A percentile compares a stretch with the other conserved stretches of the same genome.
Evolutionary conservation across 495 filamentous ascomycete genomes (phyloP).

Genomic region (Amphirosellinia nigrospora): DNA sequence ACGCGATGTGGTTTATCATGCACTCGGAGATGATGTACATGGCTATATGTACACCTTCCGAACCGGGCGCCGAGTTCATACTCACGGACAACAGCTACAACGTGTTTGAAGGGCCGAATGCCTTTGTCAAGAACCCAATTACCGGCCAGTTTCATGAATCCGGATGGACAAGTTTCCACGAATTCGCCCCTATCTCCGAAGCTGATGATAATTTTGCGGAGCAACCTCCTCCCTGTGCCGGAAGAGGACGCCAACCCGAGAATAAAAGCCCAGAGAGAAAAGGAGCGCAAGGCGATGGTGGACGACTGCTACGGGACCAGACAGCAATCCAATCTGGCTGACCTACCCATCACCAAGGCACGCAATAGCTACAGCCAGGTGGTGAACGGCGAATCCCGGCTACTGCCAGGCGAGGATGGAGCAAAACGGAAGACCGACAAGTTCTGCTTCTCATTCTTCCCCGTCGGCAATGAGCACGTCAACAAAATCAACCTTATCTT

Average conservation of each 20-base stretch:
- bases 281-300: not conserved
- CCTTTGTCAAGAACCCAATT: slow-evolving; percentile 21
- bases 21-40: slow-evolving; percentile 50
- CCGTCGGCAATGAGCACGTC: slow-evolving; percentile 41
- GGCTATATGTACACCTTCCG: slow-evolving; percentile 51
- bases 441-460: slow-evolving; percentile 52
- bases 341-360: slow-evolving; percentile 49
- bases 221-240: slow-evolving; percentile 34
- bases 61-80: slow-evolving; percentile 53
- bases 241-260: slow-evolving; percentile 24
- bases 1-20: slow-evolving; percentile 51
- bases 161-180: slow-evolving; percentile 41
- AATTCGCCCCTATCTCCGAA: slow-evolving; percentile 58
- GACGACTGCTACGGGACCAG: slow-evolving; percentile 17
- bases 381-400: slow-evolving; percentile 34
- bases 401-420: slow-evolving; percentile 32
- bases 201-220: slow-evolving; percentile 56
- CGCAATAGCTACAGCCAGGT: slow-evolving; percentile 46
- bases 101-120: slow-evolving; percentile 55
- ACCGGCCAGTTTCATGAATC: slow-evolving; percentile 32
- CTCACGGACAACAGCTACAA: slow-evolving; percentile 55
- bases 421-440: slow-evolving; percentile 8
- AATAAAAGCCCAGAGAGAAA: slow-evolving; percentile 24
- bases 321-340: slow-evolving; percentile 36
- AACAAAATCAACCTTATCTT: slow-evolving; percentile 51